Evolutionary conservation across 805 yeast genomes (phyloP), one percentile per base, ranked within the genome.

Genomic region (Candida odintsovae): DNA sequence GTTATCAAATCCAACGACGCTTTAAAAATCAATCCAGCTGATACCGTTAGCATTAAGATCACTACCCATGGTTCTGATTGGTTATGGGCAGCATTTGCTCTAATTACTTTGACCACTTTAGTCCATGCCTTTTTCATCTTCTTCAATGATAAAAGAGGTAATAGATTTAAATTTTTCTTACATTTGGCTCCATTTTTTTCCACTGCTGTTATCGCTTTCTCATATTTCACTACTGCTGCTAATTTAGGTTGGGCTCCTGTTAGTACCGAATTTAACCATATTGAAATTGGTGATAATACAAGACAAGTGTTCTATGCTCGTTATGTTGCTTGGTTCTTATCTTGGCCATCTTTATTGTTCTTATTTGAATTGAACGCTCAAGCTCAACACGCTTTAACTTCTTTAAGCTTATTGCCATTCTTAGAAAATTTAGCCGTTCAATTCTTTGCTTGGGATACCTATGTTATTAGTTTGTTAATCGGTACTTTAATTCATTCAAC

Each of bases 21-120:
- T 18, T 26, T 41, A 16, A 20, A 29, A 33, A 39, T 52, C 31
- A 58, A 58, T 44, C 40, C 54, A 12, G 50, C 66, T 6, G 64
- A 61, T 18, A 16, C 6, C 16, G 63, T 72, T 43, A 83, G 78
- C 51, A 72, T 78, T 57, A 74, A 73, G 46, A 49, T 82, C 29
- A 80, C 84, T 12, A 50, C 58, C 13, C 78, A 75, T 55, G 86
- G 88, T 59, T 79, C 85, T 9, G 77, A 77, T 60, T 82, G 85
- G 86, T 69, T 76, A 52, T 82, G 86, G 86, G 75, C 86, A 1
- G 82, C 68, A 13, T 80, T 82, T 56, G 61, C 76, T 5, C 44
- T 78, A 35, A 73, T 78, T 54, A 68, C 68, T 18, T 41, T 70
- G 1, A 57, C 70, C n/a, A 57, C 77, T 4, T 23, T 71, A 4